Conservation (phyloP, 306 rosid genomes). For the Gastrolobium bilobum region DNA sequence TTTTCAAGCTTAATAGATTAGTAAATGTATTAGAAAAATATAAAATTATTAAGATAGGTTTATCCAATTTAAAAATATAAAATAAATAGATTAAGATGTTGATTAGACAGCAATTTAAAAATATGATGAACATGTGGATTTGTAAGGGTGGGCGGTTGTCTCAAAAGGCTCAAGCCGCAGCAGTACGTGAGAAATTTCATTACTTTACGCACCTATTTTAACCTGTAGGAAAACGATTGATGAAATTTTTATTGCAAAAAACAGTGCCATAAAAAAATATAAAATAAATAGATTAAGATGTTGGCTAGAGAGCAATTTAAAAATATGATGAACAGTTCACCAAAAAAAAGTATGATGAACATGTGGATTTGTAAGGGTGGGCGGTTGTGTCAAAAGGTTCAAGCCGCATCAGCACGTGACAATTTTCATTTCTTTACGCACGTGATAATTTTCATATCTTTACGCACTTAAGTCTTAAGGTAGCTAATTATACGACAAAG, state of each 20-base stretch:
- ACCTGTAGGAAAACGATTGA: no score
- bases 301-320: not conserved
- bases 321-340: slow-evolving; percentile 21
- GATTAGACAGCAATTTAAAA: not conserved
- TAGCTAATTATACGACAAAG: no score
- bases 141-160: not conserved
- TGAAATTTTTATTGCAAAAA: no score
- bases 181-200: slow-evolving; percentile 35
- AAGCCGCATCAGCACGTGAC: slow-evolving; percentile 35
- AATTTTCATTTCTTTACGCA: slow-evolving; percentile 10
- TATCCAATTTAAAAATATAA: no score
- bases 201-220: not conserved
- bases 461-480: no score
- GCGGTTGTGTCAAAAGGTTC: not conserved
- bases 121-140: not conserved
- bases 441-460: no score
- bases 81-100: no score
- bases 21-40: no score
- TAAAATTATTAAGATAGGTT: no score
- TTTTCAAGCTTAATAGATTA: no score
- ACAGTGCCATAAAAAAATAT: no score
- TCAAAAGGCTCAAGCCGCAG: not conserved
- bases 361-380: not conserved
- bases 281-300: no score
- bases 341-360: not conserved